These are phyloP conservation scores for Babjeviella inositovora DNA, from an alignment of 805 yeast species.

Conservation along the genomic window DNA sequence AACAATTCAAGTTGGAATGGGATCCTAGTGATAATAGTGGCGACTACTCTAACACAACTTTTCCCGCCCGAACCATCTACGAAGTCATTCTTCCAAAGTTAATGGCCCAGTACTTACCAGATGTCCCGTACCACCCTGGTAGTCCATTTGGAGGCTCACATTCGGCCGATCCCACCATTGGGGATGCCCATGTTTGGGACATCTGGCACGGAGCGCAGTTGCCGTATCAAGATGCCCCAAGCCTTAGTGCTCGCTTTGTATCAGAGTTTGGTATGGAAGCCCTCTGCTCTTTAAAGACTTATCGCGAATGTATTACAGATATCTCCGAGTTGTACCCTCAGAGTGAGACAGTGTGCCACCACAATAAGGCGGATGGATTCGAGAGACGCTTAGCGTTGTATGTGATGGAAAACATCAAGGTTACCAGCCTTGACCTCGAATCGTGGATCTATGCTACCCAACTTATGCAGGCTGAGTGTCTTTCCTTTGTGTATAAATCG, in stretches of 20 bases:
- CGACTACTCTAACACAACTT: constrained; percentile 13
- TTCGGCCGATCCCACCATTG: constrained; percentile 19
- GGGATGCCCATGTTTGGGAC: constrained; percentile 40
- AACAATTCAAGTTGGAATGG: constrained; percentile 13
- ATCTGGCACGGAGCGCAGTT: constrained; percentile 39
- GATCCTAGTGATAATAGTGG: constrained; percentile 9
- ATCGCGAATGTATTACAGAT: constrained; percentile 17
- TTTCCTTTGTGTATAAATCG: constrained; percentile 24
- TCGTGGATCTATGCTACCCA: constrained; percentile 35
- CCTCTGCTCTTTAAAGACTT: constrained; percentile 19
- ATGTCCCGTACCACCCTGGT: constrained; percentile 24
- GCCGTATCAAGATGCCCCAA: constrained; percentile 29
- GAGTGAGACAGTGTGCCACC: constrained; percentile 22
- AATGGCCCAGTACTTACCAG: constrained; percentile 8
- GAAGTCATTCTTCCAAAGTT: constrained; percentile 18
- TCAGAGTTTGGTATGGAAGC: constrained; percentile 41
- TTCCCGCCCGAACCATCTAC: constrained; percentile 26
- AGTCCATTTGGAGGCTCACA: constrained; percentile 28
- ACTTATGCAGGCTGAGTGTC: constrained; percentile 32
- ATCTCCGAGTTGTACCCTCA: constrained; percentile 23
- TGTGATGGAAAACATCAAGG: constrained; percentile 24
- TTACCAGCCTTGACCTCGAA: constrained; percentile 15
- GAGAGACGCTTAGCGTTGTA: constrained; percentile 27
- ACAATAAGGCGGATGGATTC: constrained; percentile 31
- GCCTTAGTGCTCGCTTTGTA: constrained; percentile 28